Evolutionary conservation across 306 rosid genomes (phyloP), one percentile per base, ranked within the genome.

Genomic region (Hylodesmum podocarpum): DNA sequence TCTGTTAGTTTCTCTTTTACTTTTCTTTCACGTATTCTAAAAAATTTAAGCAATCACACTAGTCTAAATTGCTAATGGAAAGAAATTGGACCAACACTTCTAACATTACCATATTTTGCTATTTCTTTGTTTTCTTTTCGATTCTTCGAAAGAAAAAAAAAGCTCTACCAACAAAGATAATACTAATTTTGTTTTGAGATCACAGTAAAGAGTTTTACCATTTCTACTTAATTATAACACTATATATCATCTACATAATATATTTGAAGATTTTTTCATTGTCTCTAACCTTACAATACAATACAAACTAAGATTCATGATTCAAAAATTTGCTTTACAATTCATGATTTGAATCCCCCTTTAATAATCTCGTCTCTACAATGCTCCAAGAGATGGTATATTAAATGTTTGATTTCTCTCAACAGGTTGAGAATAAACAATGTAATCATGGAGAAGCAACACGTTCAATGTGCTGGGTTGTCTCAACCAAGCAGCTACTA

Each of bases 401-500:
- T 80, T 70, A 69, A 84, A 47, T 14, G 40, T 58, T 58, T 58
- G 66, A 3, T 58, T 58, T 58, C 66, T 61, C n/a, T 29, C 43
- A 0, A 61, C 44, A n/a, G 62, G 63, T 34, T 70, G 81, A 50
- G 88, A 66, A 70, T 78, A 50, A 43, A 54, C 79, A 47, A 85
- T 80, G 75, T 77, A 88, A 82, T 95, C 97, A 22, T 85, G 87
- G 54, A 92, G 93, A 75, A 83, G 88, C 62, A 95, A 88, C 82
- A 89, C 61, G 70, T 88, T 80, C 76, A 88, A 77, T 43, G 93
- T 84, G 70, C 86, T 85, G 1, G 97, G 80, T 46, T 89, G 88
- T 82, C 73, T 89, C 77, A 92, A 69, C 97, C 98, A 95, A 31
- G 90, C 84, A 50, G 97, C 87, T 22, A 88, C 84, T 65, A 85